Base-by-base conservation (phyloP, 2,329 filamentous ascomycete genomes). In the Pyrenochaeta sp. region DNA sequence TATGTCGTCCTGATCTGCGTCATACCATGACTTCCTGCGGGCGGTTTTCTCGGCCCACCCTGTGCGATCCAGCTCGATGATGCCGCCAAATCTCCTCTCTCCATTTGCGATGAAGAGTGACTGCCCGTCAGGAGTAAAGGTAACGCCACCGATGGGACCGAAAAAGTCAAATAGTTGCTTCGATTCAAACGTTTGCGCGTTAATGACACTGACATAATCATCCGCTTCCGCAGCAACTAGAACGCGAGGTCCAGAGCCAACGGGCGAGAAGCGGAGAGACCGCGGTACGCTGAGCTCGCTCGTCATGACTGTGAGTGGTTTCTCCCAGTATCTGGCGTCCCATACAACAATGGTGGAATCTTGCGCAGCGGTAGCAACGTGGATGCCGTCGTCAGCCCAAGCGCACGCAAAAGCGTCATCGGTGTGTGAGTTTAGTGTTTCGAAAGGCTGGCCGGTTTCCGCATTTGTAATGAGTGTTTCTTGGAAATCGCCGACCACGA, bases 381-480 rank as follows among this genome's bases (percentile, higher is more conserved):
- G 89, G 79, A 88, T 88, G 32, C 90, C 91, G 71, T 93, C 89
- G 52, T 90, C 87, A 19, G 90, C 89, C 91, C 91, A 94, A 64
- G 90, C 91, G 68, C 90, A 92, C 1, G 91, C 87, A 68, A 93
- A 94, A 1, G 88, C 90, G 65, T 84, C 90, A 69, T 93, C 90
- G 13, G 81, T 81, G 69, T 92, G 90, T 2, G 89, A 88, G 3
- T 80, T 76, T 1, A 93, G 83, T 27, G 79, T 77, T 64, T 89
- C 61, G 85, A 82, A 54, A 80, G 81, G 58, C 83, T 78, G 78
- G 13, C 90, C 88, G 12, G 84, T 87, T 54, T 91, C 90, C 10
- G 90, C 87, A 60, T 91, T 85, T 13, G 86, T 85, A 69, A 94
- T 90, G 49, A 89, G 79, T 0, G 89, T 86, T 39, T 90, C 83